phyloP scores from a whole-genome alignment of 805 yeast genomes.

The Yamadazyma tumulicola region DNA sequence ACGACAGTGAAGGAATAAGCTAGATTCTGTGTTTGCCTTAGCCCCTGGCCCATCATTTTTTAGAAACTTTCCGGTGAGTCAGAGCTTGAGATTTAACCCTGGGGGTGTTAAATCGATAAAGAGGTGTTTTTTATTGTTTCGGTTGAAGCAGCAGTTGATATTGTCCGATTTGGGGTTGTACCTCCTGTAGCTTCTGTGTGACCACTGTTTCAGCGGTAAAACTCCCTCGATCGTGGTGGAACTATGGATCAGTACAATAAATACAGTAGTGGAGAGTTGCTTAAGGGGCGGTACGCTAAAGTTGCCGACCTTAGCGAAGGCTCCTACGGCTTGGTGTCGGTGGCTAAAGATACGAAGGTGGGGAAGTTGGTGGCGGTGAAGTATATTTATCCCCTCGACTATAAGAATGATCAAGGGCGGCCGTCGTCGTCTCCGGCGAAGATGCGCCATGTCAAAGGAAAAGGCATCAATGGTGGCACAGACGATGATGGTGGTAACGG shows the following conservation, averaged over 20 bases:
- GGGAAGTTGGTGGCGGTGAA: constrained; percentile 74
- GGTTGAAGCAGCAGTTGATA: too few species aligned
- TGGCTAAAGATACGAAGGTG: constrained; percentile 67
- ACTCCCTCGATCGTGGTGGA: too few species aligned
- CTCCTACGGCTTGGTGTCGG: constrained; percentile 86
- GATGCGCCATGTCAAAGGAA: constrained; percentile 14
- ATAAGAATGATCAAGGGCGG: constrained; percentile 23
- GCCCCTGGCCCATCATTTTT: too few species aligned
- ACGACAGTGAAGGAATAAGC: too few species aligned
- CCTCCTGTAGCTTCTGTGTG: too few species aligned
- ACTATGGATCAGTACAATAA: constrained; percentile 39
- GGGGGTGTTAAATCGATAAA: too few species aligned
- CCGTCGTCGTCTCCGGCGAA: constrained; percentile 37
- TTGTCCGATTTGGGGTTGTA: too few species aligned
- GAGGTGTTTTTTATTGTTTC: too few species aligned
- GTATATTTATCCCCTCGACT: constrained; percentile 64
- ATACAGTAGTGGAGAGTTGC: constrained; percentile 41
- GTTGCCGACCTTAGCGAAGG: constrained; percentile 83
- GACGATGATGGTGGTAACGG: constrained; percentile 1
- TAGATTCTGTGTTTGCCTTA: too few species aligned
- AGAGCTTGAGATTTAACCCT: too few species aligned
- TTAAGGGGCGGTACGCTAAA: constrained; percentile 62
- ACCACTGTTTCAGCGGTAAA: too few species aligned
- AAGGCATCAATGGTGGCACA: constrained; percentile 1
- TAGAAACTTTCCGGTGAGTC: too few species aligned